Conservation (phyloP, 108 stramenopile genomes). For the Fragilaria radians region DNA sequence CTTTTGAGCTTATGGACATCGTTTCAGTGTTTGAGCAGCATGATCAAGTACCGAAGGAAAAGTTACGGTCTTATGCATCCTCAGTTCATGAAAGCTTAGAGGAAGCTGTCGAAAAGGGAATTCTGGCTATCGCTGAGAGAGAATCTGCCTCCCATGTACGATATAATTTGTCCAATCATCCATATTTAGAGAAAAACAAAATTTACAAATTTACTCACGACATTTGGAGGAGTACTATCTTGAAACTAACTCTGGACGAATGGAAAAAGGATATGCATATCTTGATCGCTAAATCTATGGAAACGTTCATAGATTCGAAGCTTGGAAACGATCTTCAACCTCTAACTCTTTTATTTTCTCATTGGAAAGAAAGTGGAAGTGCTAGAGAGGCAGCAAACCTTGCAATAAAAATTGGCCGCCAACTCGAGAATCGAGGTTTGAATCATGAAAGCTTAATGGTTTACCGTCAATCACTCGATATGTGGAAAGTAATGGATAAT, state of each 20-base stretch:
- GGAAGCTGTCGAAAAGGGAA: conserved; percentile 50
- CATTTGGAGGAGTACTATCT: conserved; percentile 54
- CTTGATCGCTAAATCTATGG: conserved; percentile 46
- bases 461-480: conserved; percentile 43
- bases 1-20: conserved; percentile 39
- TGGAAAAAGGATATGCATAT: conserved; percentile 54
- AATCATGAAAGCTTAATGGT: conserved; percentile 39
- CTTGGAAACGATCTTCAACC: conserved; percentile 28
- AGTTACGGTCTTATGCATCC: conserved; percentile 16
- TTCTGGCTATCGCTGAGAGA: conserved; percentile 34
- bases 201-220: conserved; percentile 47
- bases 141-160: conserved; percentile 5
- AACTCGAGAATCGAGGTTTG: conserved; percentile 46
- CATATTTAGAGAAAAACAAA: conserved; percentile 4
- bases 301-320: conserved; percentile 20
- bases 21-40: conserved; percentile 36
- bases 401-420: conserved; percentile 44
- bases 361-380: conserved; percentile 46
- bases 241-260: conserved; percentile 46
- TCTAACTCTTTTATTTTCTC: conserved; percentile 38
- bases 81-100: conserved; percentile 27
- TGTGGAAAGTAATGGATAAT: conserved; percentile 28
- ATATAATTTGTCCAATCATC: neutral
- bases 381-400: conserved; percentile 33
- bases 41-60: conserved; percentile 14